A percentile compares a stretch with the other conserved stretches of the same genome.
Conservation (phyloP, 306 rosid species). For the Lathyrus tuberosus region DNA sequence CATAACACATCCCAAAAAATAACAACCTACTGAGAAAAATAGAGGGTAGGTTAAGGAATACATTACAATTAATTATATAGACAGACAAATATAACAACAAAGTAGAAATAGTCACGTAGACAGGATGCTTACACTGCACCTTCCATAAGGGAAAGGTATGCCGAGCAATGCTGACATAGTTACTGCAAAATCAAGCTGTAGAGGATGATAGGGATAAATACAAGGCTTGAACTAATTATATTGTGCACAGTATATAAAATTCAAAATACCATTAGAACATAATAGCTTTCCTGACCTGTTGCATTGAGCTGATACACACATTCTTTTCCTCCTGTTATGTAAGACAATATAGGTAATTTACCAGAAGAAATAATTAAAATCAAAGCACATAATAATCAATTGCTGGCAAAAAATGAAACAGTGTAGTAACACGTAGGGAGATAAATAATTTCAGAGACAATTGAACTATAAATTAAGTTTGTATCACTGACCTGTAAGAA, state of each 20-base stretch:
- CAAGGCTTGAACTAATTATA: conserved; percentile 31
- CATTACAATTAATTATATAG: conserved; percentile 21
- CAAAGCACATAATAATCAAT: no score
- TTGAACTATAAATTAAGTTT: no score
- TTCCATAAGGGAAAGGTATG: conserved; percentile 95
- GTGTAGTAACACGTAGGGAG: no score
- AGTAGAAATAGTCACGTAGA: conserved; percentile 37
- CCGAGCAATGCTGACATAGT: conserved; percentile 91
- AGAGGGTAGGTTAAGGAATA: conserved; percentile 26
- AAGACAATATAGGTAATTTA: conserved; percentile 27
- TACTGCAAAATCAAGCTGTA: conserved; percentile 97
- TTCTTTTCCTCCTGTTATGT: conserved; percentile 64
- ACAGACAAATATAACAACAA: conserved; percentile 28
- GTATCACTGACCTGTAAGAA: no score
- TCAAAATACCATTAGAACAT: conserved; percentile 20
- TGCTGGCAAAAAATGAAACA: no score
- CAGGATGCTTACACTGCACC: no score
- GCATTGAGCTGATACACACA: conserved; percentile 70
- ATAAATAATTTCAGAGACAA: no score
- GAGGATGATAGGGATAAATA: conserved; percentile 44
- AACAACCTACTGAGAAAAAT: conserved; percentile 6
- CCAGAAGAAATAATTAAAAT: no score
- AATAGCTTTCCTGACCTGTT: conserved; percentile 70
- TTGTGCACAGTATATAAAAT: conserved; percentile 14
- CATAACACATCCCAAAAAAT: no score